Percentiles rank a stretch among this genome's conserved stretches.
Conservation (phyloP, 2,329 filamentous ascomycete genomes). For the Phialophora verrucosa region DNA sequence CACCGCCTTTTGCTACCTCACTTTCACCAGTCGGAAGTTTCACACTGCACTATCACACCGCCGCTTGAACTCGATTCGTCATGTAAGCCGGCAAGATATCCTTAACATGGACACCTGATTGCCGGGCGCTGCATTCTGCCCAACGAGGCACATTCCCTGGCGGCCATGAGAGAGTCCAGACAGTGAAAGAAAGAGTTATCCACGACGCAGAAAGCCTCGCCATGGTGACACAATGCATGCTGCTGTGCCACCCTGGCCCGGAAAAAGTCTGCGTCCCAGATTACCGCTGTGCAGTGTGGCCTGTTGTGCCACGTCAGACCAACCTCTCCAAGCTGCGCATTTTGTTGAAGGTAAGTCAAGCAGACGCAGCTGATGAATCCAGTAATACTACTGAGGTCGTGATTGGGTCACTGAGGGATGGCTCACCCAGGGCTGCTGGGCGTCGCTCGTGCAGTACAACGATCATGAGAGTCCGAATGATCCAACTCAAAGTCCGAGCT, state of each 20-base stretch:
- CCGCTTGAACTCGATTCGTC: not conserved
- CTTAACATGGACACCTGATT: not conserved
- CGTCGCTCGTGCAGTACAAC: not conserved
- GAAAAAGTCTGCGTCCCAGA: not conserved
- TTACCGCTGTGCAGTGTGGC: not conserved
- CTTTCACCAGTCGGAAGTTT: not conserved
- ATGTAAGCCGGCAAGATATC: not conserved
- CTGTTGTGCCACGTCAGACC: not conserved
- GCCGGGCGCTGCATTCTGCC: conserved; percentile 13
- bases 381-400: not conserved
- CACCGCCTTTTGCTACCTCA: not conserved
- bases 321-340: not conserved
- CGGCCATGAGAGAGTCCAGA: not conserved
- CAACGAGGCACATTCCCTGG: not conserved
- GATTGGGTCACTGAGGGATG: not conserved
- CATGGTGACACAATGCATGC: conserved; percentile 4
- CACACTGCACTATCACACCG: not conserved
- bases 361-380: not conserved
- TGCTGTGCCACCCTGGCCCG: not conserved
- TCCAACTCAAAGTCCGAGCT: not conserved
- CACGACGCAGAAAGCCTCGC: not conserved
- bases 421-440: not conserved
- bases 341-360: not conserved
- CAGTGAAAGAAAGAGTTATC: not conserved
- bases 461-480: not conserved